Conservation (phyloP, 306 rosid species). For the Corylus americana region DNA sequence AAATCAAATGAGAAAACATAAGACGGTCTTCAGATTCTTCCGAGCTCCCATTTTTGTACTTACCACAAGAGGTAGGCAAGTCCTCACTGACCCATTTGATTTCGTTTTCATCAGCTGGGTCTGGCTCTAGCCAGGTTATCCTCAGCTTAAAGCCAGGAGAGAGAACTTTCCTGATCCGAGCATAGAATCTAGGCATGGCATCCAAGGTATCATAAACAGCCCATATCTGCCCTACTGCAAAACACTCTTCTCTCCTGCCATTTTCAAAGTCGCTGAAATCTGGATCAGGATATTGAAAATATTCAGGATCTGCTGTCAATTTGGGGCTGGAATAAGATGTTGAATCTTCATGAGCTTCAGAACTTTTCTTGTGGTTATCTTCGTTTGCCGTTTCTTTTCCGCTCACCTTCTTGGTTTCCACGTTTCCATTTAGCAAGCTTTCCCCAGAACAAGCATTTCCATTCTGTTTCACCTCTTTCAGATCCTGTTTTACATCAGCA, state of each 20-base stretch:
- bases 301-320: constrained; percentile 18
- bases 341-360: constrained; percentile 31
- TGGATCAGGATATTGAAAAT: constrained; percentile 49
- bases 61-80: constrained; percentile 82
- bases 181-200: constrained; percentile 94
- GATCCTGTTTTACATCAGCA: constrained; percentile 29
- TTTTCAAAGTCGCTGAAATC: constrained; percentile 77
- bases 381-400: constrained; percentile 30
- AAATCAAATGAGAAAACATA: constrained; percentile 75
- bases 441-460: constrained; percentile 29
- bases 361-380: constrained; percentile 22
- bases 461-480: constrained; percentile 40
- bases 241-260: constrained; percentile 50
- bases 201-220: constrained; percentile 67
- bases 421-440: constrained; percentile 31
- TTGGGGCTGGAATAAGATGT: constrained; percentile 33
- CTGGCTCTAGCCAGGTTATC: constrained; percentile 78
- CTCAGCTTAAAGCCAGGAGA: constrained; percentile 65
- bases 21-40: constrained; percentile 28
- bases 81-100: constrained; percentile 35
- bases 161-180: constrained; percentile 56
- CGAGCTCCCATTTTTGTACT: constrained; percentile 43
- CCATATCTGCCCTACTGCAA: constrained; percentile 79
- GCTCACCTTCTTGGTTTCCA: constrained; percentile 26
- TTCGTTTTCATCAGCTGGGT: constrained; percentile 46